These are phyloP conservation scores for Pisolithus sp. DNA, from an alignment of 768 basidiomycete species.

Conservation along the genomic window DNA sequence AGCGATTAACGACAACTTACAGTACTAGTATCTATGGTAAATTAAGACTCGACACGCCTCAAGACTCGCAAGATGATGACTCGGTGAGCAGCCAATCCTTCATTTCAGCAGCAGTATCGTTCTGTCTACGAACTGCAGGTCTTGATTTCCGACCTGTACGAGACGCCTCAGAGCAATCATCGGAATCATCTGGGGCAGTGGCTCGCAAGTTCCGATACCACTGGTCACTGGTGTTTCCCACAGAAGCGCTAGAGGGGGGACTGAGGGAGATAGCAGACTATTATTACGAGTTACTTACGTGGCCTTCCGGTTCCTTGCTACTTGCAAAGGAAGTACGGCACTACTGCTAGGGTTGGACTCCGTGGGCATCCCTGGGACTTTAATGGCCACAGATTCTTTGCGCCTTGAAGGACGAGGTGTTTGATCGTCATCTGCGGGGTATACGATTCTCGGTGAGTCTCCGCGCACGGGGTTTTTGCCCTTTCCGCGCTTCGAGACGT, in stretches of 20 bases:
- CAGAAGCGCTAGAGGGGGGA: too few species aligned
- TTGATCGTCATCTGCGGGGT: constrained; percentile 12
- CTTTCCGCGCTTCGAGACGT: background rate
- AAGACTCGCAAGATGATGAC: background rate
- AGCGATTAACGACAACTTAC: too few species aligned
- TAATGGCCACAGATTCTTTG: background rate
- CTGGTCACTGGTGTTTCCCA: constrained; percentile 3
- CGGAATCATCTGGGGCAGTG: background rate
- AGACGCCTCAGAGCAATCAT: constrained; percentile 19
- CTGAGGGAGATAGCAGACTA: background rate
- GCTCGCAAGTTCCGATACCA: constrained; percentile 11
- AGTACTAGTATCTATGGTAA: too few species aligned
- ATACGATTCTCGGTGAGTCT: constrained; percentile 1
- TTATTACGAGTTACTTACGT: constrained; percentile 9
- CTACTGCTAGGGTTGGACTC: background rate
- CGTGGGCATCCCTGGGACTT: background rate
- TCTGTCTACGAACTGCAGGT: constrained; percentile 2
- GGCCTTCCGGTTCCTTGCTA: constrained; percentile 9
- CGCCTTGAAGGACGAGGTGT: constrained; percentile 20
- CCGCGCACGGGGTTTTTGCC: background rate
- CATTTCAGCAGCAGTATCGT: background rate
- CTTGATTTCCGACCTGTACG: constrained; percentile 6
- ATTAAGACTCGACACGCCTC: background rate
- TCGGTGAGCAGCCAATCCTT: constrained; percentile 11
- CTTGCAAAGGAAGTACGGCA: constrained; percentile 11